These are phyloP conservation scores for Aspergillus caelatus DNA, from an alignment of 2,329 filamentous ascomycete genomes.

Conservation along the genomic window DNA sequence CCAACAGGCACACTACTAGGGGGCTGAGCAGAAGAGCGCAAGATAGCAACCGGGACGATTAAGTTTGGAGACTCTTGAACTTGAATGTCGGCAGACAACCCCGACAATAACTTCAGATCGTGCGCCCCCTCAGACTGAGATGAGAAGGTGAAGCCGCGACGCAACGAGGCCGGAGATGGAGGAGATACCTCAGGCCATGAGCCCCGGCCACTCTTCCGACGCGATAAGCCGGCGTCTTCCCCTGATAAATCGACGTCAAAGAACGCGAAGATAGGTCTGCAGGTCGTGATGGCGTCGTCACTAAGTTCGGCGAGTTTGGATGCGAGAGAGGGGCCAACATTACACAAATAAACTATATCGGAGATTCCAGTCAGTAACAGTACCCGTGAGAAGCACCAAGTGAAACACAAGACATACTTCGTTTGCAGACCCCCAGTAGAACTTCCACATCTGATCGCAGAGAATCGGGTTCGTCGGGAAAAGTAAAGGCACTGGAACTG, in stretches of 20 bases:
- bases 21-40: slow-evolving; percentile 35
- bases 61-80: slow-evolving; percentile 52
- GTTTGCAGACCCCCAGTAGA: slow-evolving; percentile 55
- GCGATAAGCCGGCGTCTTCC: slow-evolving; percentile 40
- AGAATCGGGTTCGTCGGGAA: slow-evolving; percentile 46
- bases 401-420: slow-evolving; percentile 47
- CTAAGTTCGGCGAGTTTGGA: slow-evolving; percentile 56
- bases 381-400: slow-evolving; percentile 14
- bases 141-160: slow-evolving; percentile 46
- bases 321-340: slow-evolving; percentile 56
- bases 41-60: slow-evolving; percentile 53
- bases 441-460: slow-evolving; percentile 53
- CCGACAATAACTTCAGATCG: slow-evolving; percentile 51
- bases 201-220: slow-evolving; percentile 33
- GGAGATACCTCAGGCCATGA: slow-evolving; percentile 34
- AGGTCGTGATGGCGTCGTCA: slow-evolving; percentile 48
- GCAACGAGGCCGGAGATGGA: slow-evolving; percentile 36
- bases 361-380: slow-evolving; percentile 17
- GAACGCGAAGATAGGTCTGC: slow-evolving; percentile 59
- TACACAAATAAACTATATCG: slow-evolving; percentile 55
- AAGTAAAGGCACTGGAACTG: slow-evolving; percentile 29
- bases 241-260: slow-evolving; percentile 52
- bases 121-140: slow-evolving; percentile 51
- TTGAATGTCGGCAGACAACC: slow-evolving; percentile 54
- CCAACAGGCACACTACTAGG: slow-evolving; percentile 19